phyloP scores from a whole-genome alignment of 148 eudicot genomes.

The Silene conica region DNA sequence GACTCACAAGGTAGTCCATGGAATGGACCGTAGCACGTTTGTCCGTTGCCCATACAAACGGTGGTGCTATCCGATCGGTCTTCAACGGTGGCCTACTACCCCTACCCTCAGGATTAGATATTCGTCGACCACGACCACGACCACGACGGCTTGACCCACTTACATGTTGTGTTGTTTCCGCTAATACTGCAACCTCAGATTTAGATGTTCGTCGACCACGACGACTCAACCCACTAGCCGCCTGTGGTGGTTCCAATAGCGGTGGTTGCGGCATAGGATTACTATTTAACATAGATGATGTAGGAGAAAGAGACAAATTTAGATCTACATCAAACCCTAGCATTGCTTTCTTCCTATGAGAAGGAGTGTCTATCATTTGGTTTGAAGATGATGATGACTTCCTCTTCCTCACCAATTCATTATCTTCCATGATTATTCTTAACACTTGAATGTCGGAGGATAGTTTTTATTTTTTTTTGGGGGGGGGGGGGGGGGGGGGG shows the following conservation, averaged over 20 bases:
- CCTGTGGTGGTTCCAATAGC: background rate
- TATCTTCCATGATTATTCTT: background rate
- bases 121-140: slow-evolving; percentile 13
- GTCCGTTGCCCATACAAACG: slow-evolving; percentile 59
- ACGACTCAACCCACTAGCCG: background rate
- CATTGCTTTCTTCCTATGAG: background rate
- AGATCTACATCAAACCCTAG: slow-evolving; percentile 9
- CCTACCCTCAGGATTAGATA: background rate
- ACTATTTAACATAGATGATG: background rate
- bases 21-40: slow-evolving; percentile 42
- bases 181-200: too few species aligned
- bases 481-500: too few species aligned
- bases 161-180: background rate
- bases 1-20: slow-evolving; percentile 10
- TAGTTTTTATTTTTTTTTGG: too few species aligned
- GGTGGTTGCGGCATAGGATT: background rate
- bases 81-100: background rate
- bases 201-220: background rate
- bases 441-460: slow-evolving; percentile 1
- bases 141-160: background rate
- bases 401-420: background rate
- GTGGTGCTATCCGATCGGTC: slow-evolving; percentile 19
- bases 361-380: background rate
- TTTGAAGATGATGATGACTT: background rate
- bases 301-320: slow-evolving; percentile 1